Evolutionary conservation across 495 filamentous ascomycete species (phyloP), one percentile per base, ranked within the genome.

Genomic region (Penicillium silybi): DNA sequence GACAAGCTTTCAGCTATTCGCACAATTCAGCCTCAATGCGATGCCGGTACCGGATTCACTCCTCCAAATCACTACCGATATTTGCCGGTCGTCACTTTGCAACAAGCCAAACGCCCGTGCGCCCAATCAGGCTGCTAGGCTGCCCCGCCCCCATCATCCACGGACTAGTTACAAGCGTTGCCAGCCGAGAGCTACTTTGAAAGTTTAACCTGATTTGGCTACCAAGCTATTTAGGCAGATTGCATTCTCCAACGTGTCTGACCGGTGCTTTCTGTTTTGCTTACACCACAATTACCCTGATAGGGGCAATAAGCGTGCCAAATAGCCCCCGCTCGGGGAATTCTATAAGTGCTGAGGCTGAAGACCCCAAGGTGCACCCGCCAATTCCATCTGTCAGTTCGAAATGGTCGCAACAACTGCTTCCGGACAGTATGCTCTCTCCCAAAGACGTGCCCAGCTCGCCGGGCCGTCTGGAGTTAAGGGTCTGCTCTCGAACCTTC

Each of bases 391-490:
- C 37, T 17, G 16, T 39, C n/a, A 17, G 35, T 18, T 39, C 16
- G 13, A 39, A 39, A 39, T 39, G 37, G 37, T 39, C 18, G 15
- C 16, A 39, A 39, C 37, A 39, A 10, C n/a, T 19, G n/a, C 16
- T 39, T 19, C 37, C 3, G 37, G 37, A 16, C 37, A 39, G 37
- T n/a, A 39, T 19, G 37, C 37, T 39, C 20, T 51, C 18, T 51
- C 48, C 8, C 23, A 26, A 19, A 51, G 41, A 41, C 48, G 48
- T 27, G 27, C 38, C 17, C 48, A 51, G 41, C 55, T 57, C 29
- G 50, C 52, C 18, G 52, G 52, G 19, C 44, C 46, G 39, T 44
- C 52, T 13, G 53, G 53, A 39, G 26, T 56, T 25, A 56, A 50
- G 26, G 53, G 53, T 8, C 53, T 56, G 2, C 17, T 56, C 26